Base-by-base conservation (phyloP, 345 rosid genomes). In the Eucalyptus cladocalyx region DNA sequence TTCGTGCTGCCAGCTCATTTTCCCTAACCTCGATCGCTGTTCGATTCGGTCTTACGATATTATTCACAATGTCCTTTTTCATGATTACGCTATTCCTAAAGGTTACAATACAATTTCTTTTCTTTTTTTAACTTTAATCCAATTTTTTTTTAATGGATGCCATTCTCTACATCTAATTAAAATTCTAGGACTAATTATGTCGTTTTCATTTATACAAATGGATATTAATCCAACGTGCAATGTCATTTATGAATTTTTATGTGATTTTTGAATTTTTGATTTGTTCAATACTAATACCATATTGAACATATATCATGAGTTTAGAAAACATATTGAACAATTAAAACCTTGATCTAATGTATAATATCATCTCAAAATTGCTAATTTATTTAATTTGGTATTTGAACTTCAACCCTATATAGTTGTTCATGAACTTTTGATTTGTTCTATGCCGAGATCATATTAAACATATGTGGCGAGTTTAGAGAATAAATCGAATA, bases 91-190 rank as follows among this genome's bases (percentile, higher is more conserved):
- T 72, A 19, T 6, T 1, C 81, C 8, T 4, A 9, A 11, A 37
- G 40, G 11, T 72, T 10, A 72, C 14, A 6, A 72, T 21, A 5
- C 42, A n/a, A n/a, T n/a, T n/a, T n/a, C n/a, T n/a, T n/a, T n/a
- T n/a, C n/a, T n/a, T n/a, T n/a, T n/a, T n/a, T n/a, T n/a, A n/a
- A n/a, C n/a, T n/a, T n/a, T n/a, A n/a, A n/a, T n/a, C n/a, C n/a
- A n/a, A n/a, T n/a, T n/a, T n/a, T n/a, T n/a, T n/a, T n/a, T n/a
- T 7, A n/a, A n/a, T 65, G 0, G 5, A 65, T 65, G 34, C 0
- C 9, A 7, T 15, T 7, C 9, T 14, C 0, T 0, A 6, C 4
- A 0, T 6, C 1, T 0, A 30, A 15, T 1, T 4, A 65, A 14
- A 65, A 7, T n/a, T 65, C 1, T 8, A 8, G 0, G 0, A n/a